A percentile compares a stretch with the other conserved stretches of the same genome.
These are phyloP conservation scores for Pleurotus tuber-regium DNA, from an alignment of 768 basidiomycete species.

Conservation along the genomic window DNA sequence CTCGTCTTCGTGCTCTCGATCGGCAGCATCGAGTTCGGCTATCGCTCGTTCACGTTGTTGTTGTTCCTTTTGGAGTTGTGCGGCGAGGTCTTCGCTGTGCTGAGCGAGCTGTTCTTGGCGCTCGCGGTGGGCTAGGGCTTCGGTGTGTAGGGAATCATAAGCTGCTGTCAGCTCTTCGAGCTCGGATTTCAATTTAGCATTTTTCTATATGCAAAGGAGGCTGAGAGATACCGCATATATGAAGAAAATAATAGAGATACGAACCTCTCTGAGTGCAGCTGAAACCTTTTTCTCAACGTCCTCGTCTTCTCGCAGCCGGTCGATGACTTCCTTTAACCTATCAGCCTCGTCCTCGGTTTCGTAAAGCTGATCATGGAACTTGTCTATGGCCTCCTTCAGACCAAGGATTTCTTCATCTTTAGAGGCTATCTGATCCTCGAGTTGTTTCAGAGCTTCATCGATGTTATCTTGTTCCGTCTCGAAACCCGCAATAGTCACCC, in stretches of 20 bases:
- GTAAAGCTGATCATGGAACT: conserved; percentile 78
- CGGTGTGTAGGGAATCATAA: conserved; percentile 61
- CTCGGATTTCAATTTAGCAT: conserved; percentile 57
- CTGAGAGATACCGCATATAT: background rate
- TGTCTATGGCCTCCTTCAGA: conserved; percentile 76
- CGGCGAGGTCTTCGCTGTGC: conserved; percentile 71
- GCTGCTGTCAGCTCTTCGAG: conserved; percentile 63
- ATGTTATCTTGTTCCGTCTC: conserved; percentile 74
- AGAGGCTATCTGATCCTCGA: conserved; percentile 75
- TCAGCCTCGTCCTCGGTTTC: conserved; percentile 87
- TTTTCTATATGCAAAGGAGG: conserved; percentile 65
- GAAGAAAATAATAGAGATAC: conserved; percentile 16
- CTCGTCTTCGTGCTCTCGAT: conserved; percentile 62
- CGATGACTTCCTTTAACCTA: conserved; percentile 66
- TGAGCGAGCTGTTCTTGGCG: conserved; percentile 76
- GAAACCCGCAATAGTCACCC: conserved; percentile 70
- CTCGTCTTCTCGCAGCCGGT: conserved; percentile 70
- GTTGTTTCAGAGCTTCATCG: conserved; percentile 68
- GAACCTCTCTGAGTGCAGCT: conserved; percentile 77
- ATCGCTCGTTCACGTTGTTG: conserved; percentile 52
- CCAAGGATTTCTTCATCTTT: conserved; percentile 77
- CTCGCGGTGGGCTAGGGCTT: conserved; percentile 63
- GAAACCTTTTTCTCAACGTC: conserved; percentile 67
- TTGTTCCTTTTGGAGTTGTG: conserved; percentile 58
- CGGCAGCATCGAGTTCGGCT: conserved; percentile 52